Percentiles rank a stretch among this genome's conserved stretches.
Evolutionary conservation across 345 rosid genomes (phyloP).

Genomic region (Streptanthus diversifolius): DNA sequence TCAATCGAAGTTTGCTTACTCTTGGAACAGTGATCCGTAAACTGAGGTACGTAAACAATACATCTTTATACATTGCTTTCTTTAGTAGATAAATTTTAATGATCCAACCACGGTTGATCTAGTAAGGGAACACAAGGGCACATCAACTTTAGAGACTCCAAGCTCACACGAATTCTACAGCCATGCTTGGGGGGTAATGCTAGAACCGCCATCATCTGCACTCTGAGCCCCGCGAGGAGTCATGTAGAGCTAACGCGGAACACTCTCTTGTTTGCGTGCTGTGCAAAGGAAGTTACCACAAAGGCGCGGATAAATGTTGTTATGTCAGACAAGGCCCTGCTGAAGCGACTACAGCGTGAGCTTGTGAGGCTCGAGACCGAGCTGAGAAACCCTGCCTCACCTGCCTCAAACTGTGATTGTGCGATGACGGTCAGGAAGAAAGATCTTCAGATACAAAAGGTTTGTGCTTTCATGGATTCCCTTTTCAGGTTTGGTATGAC

Average conservation of each 20-base stretch:
- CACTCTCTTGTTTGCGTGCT: conserved; percentile 92
- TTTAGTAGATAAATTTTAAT: not conserved
- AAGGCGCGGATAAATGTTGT: conserved; percentile 95
- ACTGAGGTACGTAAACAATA: conserved; percentile 57
- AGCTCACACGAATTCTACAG: conserved; percentile 90
- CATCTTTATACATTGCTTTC: not conserved
- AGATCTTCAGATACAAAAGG: conserved; percentile 92
- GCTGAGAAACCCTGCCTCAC: conserved; percentile 63
- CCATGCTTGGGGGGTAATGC: conserved; percentile 98
- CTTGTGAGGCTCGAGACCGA: conserved; percentile 87
- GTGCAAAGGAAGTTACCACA: conserved; percentile 93
- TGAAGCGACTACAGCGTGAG: conserved; percentile 88
- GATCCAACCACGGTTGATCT: conserved; percentile 12
- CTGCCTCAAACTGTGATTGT: conserved; percentile 61
- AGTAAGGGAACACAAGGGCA: conserved; percentile 94
- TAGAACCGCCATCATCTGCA: conserved; percentile 92
- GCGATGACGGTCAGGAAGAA: conserved; percentile 62
- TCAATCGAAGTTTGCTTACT: conserved; percentile 88
- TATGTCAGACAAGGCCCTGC: conserved; percentile 95
- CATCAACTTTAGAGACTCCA: conserved; percentile 96
- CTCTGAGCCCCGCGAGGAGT: conserved; percentile 95
- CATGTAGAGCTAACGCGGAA: conserved; percentile 96
- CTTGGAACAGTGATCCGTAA: conserved; percentile 94
- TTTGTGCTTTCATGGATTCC: conserved; percentile 14
- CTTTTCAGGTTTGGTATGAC: not conserved